Evolutionary conservation across 1,284 basidiomycete species (phyloP).

Genomic region (Rhodotorula sp.): DNA sequence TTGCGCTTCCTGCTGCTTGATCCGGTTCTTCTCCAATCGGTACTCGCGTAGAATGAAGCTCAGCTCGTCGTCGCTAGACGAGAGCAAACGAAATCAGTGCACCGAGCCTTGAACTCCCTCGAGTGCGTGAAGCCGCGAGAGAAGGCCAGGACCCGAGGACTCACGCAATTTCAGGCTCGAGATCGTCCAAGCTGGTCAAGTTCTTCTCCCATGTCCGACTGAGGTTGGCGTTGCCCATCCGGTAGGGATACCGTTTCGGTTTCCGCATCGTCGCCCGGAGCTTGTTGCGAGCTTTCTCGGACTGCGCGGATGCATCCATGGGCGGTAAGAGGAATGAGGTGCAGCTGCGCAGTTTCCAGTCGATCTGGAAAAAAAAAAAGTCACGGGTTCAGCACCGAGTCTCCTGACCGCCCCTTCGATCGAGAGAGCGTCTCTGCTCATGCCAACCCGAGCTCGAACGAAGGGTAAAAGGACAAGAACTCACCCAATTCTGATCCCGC

Average conservation of each 20-base stretch:
- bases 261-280: slow-evolving; percentile 12
- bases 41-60: slow-evolving; percentile 3
- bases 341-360: slow-evolving; percentile 43
- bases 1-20: slow-evolving; percentile 3
- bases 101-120: neutral
- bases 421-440: too few relatives aligned
- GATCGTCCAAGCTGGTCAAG: slow-evolving; percentile 27
- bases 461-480: neutral
- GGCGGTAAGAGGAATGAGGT: slow-evolving; percentile 34
- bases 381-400: neutral
- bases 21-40: slow-evolving; percentile 5
- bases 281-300: slow-evolving; percentile 13
- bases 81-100: neutral
- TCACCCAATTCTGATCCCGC: slow-evolving; percentile 77
- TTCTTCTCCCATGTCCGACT: slow-evolving; percentile 36
- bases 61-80: slow-evolving; percentile 6
- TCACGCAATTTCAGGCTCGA: slow-evolving; percentile 22
- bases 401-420: too few relatives aligned
- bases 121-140: neutral
- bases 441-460: too few relatives aligned
- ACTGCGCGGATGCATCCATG: neutral
- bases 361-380: slow-evolving; percentile 19
- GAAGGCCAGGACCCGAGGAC: neutral
- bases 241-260: slow-evolving; percentile 29
- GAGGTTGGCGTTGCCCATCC: slow-evolving; percentile 37